A percentile compares a stretch with the other conserved stretches of the same genome.
phyloP scores from a whole-genome alignment of 1,284 basidiomycete species.

The Phylloporus sp. region DNA sequence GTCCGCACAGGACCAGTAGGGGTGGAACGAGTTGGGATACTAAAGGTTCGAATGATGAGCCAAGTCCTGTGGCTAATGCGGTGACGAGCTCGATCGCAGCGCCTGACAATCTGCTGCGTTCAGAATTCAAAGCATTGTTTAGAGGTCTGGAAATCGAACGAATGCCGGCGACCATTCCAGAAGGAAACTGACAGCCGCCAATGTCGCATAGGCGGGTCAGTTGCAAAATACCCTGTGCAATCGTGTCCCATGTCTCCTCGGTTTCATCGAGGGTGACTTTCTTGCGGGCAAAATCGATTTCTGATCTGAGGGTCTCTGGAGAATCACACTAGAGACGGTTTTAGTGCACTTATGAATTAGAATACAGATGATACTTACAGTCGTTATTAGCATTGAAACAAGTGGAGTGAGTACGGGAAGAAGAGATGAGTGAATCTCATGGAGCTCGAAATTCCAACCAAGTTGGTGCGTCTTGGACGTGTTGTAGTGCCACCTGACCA shows the following conservation, averaged over 20 bases:
- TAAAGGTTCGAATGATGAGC: conserved; percentile 72
- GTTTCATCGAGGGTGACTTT: conserved; percentile 70
- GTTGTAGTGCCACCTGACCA: conserved; percentile 29
- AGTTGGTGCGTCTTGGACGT: conserved; percentile 33
- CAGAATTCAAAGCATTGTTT: conserved; percentile 71
- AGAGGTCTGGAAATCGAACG: conserved; percentile 66
- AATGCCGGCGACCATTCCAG: conserved; percentile 62
- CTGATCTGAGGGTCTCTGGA: conserved; percentile 42
- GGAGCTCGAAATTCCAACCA: conserved; percentile 23
- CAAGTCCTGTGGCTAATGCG: conserved; percentile 64
- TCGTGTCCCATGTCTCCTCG: conserved; percentile 87
- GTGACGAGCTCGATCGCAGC: conserved; percentile 72
- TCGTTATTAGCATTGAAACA: conserved; percentile 42
- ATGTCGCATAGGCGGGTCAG: conserved; percentile 66
- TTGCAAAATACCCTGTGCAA: conserved; percentile 60
- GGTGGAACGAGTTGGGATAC: conserved; percentile 73
- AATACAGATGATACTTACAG: conserved; percentile 15
- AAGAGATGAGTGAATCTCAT: conserved; percentile 26
- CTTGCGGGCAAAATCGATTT: conserved; percentile 52
- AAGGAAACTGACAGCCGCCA: conserved; percentile 62
- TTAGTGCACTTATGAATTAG: neutral
- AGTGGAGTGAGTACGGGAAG: conserved; percentile 3
- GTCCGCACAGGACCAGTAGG: conserved; percentile 71
- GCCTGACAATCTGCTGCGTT: conserved; percentile 80
- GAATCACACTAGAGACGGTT: conserved; percentile 44